Evolutionary conservation across 805 yeast species (phyloP).

Genomic region (Wickerhamiella occidentalis): DNA sequence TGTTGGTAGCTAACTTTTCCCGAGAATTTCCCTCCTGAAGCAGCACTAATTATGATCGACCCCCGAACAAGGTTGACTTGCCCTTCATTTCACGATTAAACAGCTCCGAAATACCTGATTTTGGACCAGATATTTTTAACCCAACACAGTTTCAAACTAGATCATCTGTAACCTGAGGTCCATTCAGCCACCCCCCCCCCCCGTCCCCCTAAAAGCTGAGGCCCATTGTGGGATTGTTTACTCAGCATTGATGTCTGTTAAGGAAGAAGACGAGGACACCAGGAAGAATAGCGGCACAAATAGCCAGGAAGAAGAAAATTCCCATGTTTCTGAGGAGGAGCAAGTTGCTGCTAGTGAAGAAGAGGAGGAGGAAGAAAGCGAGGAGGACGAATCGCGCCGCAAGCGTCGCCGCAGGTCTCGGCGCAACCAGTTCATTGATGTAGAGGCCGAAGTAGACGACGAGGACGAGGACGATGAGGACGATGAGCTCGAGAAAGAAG

Average conservation of each 20-base stretch:
- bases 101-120: too few relatives aligned
- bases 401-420: constrained; percentile 31
- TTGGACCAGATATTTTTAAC: neutral
- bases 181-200: neutral
- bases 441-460: constrained; percentile 97
- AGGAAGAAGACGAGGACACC: constrained; percentile 5
- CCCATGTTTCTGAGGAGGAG: constrained; percentile 14
- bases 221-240: neutral
- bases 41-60: too few relatives aligned
- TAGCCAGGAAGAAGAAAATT: neutral
- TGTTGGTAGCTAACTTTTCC: too few relatives aligned
- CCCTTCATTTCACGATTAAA: too few relatives aligned
- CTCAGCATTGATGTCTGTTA: constrained; percentile 1
- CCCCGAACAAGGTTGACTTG: too few relatives aligned
- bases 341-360: constrained; percentile 32
- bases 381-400: constrained; percentile 24
- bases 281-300: neutral
- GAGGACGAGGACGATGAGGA: constrained; percentile 90
- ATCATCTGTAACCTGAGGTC: neutral
- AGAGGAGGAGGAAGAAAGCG: constrained; percentile 34
- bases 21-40: too few relatives aligned
- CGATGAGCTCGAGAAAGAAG: constrained; percentile 75
- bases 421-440: constrained; percentile 85
- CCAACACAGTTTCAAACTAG: neutral
- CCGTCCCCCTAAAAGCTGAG: neutral